Percentiles rank a stretch among this genome's conserved stretches.
phyloP scores from a whole-genome alignment of 2,329 filamentous ascomycete species.

The Penicillium brevicompactum region DNA sequence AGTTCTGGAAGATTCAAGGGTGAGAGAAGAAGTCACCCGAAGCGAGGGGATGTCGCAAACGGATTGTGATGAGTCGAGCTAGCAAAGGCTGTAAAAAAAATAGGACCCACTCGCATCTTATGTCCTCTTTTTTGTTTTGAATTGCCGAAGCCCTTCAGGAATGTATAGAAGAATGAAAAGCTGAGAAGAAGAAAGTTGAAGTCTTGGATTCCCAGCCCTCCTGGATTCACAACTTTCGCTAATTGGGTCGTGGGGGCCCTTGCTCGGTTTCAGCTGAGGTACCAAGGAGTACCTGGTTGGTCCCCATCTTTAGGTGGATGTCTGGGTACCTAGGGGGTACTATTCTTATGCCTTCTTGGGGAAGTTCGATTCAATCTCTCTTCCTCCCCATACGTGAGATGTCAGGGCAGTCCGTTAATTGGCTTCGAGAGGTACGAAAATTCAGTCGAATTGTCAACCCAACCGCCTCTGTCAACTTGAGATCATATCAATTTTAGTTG shows the following conservation, averaged over 20 bases:
- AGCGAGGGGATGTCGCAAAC: conserved; percentile 15
- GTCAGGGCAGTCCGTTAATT: too few relatives aligned
- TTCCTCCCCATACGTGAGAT: not conserved
- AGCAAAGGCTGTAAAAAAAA: not conserved
- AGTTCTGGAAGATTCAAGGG: conserved; percentile 4
- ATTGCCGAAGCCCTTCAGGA: conserved; percentile 1
- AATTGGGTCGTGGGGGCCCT: not conserved
- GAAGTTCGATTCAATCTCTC: not conserved
- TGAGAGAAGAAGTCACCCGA: conserved; percentile 5
- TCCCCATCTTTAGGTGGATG: not conserved
- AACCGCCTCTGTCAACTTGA: too few relatives aligned
- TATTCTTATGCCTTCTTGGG: not conserved
- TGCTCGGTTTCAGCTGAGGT: not conserved
- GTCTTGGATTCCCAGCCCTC: not conserved
- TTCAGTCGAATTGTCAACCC: too few relatives aligned
- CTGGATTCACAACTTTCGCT: not conserved
- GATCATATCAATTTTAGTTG: too few relatives aligned
- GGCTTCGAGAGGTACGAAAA: too few relatives aligned
- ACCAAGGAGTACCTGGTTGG: not conserved
- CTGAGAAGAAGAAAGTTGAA: not conserved
- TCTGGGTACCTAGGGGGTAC: not conserved
- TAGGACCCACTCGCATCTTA: conserved; percentile 7
- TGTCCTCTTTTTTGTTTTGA: not conserved
- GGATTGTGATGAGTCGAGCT: conserved; percentile 15
- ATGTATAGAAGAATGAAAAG: conserved; percentile 15